Percentiles rank a stretch among this genome's conserved stretches.
phyloP scores from a whole-genome alignment of 192 early-diverging fungal genomes.

The Backusella sp. region DNA sequence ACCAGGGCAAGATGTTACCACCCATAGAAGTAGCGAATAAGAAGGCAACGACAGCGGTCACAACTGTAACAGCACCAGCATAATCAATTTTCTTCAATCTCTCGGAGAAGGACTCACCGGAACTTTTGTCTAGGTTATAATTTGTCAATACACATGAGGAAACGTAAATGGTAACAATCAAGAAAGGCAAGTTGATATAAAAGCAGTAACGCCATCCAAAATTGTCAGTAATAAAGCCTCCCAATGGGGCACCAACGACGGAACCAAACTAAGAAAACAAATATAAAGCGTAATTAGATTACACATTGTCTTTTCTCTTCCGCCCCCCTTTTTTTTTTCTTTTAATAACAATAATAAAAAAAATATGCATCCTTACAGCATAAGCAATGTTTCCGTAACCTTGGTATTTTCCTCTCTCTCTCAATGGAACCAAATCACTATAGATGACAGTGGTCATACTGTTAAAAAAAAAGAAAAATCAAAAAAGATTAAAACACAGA shows the following conservation, averaged over 20 bases:
- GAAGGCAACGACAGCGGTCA: slow-evolving; percentile 41
- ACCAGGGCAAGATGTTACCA: slow-evolving; percentile 53
- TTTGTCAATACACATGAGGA: slow-evolving; percentile 42
- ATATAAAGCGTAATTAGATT: not conserved
- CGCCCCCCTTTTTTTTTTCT: not conserved
- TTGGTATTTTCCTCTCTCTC: slow-evolving; percentile 62
- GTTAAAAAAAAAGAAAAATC: not conserved
- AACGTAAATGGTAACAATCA: slow-evolving; percentile 47
- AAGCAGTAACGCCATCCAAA: slow-evolving; percentile 68
- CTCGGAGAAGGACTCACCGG: slow-evolving; percentile 35
- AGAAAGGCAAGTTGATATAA: slow-evolving; percentile 78
- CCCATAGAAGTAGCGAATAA: slow-evolving; percentile 56
- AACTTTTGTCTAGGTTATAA: slow-evolving; percentile 32
- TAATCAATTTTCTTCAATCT: slow-evolving; percentile 54
- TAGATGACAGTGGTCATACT: slow-evolving; percentile 66
- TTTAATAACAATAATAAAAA: not conserved
- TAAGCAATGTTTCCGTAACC: slow-evolving; percentile 35
- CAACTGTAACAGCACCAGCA: slow-evolving; percentile 41
- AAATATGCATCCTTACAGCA: slow-evolving; percentile 8
- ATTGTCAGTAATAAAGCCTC: slow-evolving; percentile 61
- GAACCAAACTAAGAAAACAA: slow-evolving; percentile 31
- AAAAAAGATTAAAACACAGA: slow-evolving; percentile 4
- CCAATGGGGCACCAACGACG: slow-evolving; percentile 69
- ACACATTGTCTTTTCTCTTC: not conserved
- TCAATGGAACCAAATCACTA: slow-evolving; percentile 68